These are phyloP conservation scores for Herpomyces periplanetae DNA, from an alignment of 2,329 filamentous ascomycete genomes.

Conservation along the genomic window DNA sequence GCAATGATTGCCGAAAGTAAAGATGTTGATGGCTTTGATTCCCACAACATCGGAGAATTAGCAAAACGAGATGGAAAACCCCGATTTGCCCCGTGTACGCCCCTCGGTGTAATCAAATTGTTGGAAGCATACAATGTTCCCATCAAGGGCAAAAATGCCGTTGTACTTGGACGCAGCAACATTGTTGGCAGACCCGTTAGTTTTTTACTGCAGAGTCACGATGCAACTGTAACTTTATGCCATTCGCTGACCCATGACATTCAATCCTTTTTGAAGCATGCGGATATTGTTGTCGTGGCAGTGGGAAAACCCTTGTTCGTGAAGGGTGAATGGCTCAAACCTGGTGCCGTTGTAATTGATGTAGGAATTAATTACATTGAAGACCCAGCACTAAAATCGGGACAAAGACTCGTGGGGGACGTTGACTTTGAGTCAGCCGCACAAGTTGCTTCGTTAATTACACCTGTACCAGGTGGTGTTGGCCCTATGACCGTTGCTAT, in stretches of 20 bases:
- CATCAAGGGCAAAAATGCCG: conserved; percentile 55
- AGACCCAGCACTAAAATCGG: conserved; percentile 61
- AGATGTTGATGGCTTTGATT: conserved; percentile 88
- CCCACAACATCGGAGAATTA: conserved; percentile 73
- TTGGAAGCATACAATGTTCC: conserved; percentile 48
- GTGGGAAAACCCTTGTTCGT: conserved; percentile 61
- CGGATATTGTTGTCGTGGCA: conserved; percentile 64
- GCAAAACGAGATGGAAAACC: conserved; percentile 74
- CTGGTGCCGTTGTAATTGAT: conserved; percentile 76
- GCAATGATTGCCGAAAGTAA: conserved; percentile 71
- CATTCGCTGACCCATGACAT: conserved; percentile 53
- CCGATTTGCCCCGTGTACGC: conserved; percentile 71
- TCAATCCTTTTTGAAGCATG: conserved; percentile 29
- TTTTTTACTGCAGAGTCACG: conserved; percentile 69
- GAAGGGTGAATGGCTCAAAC: conserved; percentile 81
- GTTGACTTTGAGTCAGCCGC: conserved; percentile 59
- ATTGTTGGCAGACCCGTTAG: conserved; percentile 92
- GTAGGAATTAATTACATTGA: conserved; percentile 88
- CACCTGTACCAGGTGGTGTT: conserved; percentile 77
- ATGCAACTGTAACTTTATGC: conserved; percentile 84
- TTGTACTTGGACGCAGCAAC: conserved; percentile 73
- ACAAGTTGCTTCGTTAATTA: conserved; percentile 64
- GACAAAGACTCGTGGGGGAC: conserved; percentile 64
- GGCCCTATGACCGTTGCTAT: conserved; percentile 97
- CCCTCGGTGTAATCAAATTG: conserved; percentile 82